Conservation (phyloP, 2,329 filamentous ascomycete species). For the Claviceps capensis region DNA sequence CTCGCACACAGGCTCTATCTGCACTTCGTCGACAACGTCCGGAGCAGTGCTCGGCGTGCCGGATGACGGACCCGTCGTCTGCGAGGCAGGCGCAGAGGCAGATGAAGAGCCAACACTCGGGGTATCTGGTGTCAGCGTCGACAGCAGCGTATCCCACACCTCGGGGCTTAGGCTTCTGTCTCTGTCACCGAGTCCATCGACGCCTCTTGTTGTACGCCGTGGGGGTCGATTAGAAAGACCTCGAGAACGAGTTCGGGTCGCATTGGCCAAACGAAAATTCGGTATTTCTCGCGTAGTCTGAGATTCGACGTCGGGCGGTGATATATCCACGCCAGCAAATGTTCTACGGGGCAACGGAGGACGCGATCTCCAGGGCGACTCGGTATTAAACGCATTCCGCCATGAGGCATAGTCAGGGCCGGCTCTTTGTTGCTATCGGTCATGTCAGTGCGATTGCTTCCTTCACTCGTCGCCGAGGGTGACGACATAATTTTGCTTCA, state of each 20-base stretch:
- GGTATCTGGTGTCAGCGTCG: conserved; percentile 68
- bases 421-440: not conserved
- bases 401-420: not conserved
- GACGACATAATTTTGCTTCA: not conserved
- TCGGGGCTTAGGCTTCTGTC: conserved; percentile 70
- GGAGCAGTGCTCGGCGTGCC: conserved; percentile 23
- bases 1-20: conserved; percentile 32
- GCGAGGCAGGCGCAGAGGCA: conserved; percentile 41
- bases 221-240: conserved; percentile 1
- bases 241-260: not conserved
- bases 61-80: conserved; percentile 29
- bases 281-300: not conserved
- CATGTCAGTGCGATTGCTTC: not conserved
- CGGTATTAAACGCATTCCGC: not conserved
- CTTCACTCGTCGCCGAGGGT: not conserved
- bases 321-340: not conserved
- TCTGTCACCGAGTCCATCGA: conserved; percentile 74
- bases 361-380: not conserved
- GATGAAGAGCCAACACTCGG: conserved; percentile 78
- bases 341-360: not conserved
- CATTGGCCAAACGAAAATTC: not conserved
- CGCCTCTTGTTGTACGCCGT: conserved; percentile 5
- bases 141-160: conserved; percentile 68
- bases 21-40: conserved; percentile 21
- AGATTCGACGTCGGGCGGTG: not conserved